phyloP scores from a whole-genome alignment of 768 basidiomycete species.

The Podaxis sp. region DNA sequence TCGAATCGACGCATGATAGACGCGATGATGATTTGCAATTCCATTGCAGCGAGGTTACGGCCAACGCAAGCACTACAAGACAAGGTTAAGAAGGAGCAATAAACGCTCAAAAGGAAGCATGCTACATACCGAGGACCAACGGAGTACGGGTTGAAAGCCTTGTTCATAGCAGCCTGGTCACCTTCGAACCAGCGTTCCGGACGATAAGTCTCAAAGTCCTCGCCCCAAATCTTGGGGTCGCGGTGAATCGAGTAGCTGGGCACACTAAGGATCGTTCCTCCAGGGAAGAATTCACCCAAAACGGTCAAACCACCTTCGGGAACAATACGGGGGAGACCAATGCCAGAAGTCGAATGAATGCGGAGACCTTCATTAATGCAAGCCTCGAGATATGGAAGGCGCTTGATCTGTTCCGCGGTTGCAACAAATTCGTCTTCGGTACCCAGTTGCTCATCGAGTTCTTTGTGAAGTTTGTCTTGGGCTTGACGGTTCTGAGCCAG shows the following conservation, averaged over 20 bases:
- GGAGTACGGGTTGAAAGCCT: constrained; percentile 84
- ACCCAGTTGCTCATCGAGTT: constrained; percentile 64
- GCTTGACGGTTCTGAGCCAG: constrained; percentile 66
- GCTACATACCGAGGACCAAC: constrained; percentile 68
- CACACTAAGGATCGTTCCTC: constrained; percentile 75
- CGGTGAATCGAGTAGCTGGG: constrained; percentile 86
- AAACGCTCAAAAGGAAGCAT: not conserved
- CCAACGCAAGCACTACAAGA: constrained; percentile 74
- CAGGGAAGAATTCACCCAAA: constrained; percentile 58
- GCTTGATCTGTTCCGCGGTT: constrained; percentile 69
- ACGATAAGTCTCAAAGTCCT: constrained; percentile 68
- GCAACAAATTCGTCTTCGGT: constrained; percentile 60
- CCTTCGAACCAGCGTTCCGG: constrained; percentile 87
- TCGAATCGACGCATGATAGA: constrained; percentile 77
- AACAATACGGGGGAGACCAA: constrained; percentile 83
- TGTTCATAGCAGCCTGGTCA: constrained; percentile 59
- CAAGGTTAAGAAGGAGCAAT: not conserved
- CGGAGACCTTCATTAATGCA: constrained; percentile 87
- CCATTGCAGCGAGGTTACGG: constrained; percentile 77
- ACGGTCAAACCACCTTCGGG: constrained; percentile 73
- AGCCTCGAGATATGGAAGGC: constrained; percentile 77
- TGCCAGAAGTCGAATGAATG: constrained; percentile 77
- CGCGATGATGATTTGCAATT: constrained; percentile 76
- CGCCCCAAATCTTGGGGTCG: constrained; percentile 70
- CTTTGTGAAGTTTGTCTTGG: constrained; percentile 72